Evolutionary conservation across 2,329 filamentous ascomycete species (phyloP).

Genomic region (Cladosporium sp.): DNA sequence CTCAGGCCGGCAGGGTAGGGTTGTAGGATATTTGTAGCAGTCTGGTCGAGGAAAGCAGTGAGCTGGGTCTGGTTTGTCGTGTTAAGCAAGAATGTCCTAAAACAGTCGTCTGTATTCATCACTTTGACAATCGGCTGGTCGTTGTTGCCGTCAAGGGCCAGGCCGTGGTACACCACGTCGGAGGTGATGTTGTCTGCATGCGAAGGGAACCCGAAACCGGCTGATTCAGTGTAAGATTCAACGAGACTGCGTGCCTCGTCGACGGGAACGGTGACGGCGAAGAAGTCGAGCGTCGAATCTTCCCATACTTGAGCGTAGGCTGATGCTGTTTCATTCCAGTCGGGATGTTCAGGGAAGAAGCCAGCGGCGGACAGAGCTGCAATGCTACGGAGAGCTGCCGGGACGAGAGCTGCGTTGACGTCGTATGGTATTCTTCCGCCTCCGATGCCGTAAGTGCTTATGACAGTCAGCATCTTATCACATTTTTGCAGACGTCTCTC

Average conservation of each 20-base stretch:
- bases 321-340: slow-evolving; percentile 50
- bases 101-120: slow-evolving; percentile 66
- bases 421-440: slow-evolving; percentile 65
- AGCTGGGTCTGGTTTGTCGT: slow-evolving; percentile 57
- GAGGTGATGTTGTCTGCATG: slow-evolving; percentile 45
- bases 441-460: slow-evolving; percentile 56
- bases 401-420: slow-evolving; percentile 63
- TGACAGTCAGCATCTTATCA: neutral
- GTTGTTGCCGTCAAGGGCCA: slow-evolving; percentile 57
- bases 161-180: slow-evolving; percentile 55
- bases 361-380: slow-evolving; percentile 51
- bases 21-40: slow-evolving; percentile 57
- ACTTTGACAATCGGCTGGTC: slow-evolving; percentile 54
- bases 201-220: slow-evolving; percentile 45
- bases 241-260: slow-evolving; percentile 50
- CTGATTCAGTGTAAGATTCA: slow-evolving; percentile 46
- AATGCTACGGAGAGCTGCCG: slow-evolving; percentile 61
- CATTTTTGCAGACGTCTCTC: neutral
- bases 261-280: slow-evolving; percentile 49
- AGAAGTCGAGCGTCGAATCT: slow-evolving; percentile 59
- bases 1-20: slow-evolving; percentile 61
- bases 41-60: slow-evolving; percentile 57
- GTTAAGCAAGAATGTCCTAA: slow-evolving; percentile 63
- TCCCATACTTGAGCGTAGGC: slow-evolving; percentile 63
- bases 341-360: slow-evolving; percentile 52